Percentiles rank a stretch among this genome's conserved stretches.
Evolutionary conservation across 768 basidiomycete species (phyloP).

Genomic region (Pholiota conissans): DNA sequence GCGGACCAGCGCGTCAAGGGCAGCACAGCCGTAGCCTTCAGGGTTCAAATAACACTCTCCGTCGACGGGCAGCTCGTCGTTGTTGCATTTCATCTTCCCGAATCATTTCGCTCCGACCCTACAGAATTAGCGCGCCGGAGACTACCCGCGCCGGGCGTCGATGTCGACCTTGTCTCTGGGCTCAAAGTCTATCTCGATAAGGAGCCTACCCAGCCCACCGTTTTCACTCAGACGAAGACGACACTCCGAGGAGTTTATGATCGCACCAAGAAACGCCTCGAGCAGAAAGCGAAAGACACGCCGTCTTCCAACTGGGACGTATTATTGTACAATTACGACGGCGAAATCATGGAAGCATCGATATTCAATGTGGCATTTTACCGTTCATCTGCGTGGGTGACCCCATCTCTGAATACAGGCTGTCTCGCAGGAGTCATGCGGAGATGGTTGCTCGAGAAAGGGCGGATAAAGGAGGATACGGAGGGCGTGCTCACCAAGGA

Average conservation of each 20-base stretch:
- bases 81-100: constrained; percentile 27
- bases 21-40: constrained; percentile 26
- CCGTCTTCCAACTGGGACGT: constrained; percentile 49
- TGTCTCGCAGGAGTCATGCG: constrained; percentile 75
- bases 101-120: constrained; percentile 39
- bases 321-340: constrained; percentile 55
- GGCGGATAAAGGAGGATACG: constrained; percentile 51
- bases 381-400: constrained; percentile 60
- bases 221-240: constrained; percentile 72
- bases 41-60: constrained; percentile 49
- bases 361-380: constrained; percentile 74
- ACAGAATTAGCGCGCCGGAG: constrained; percentile 34
- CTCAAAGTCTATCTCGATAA: constrained; percentile 56
- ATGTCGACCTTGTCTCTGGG: constrained; percentile 9
- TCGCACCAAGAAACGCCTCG: constrained; percentile 58
- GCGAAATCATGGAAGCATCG: constrained; percentile 61
- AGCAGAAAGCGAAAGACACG: constrained; percentile 34
- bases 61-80: constrained; percentile 38
- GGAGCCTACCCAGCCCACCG: constrained; percentile 48
- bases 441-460: constrained; percentile 65
- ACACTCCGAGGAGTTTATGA: constrained; percentile 62
- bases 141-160: constrained; percentile 25
- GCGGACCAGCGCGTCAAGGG: constrained; percentile 20
- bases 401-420: constrained; percentile 58
- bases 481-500: constrained; percentile 41